These are phyloP conservation scores for Mariannaea elegans DNA, from an alignment of 2,329 filamentous ascomycete genomes.

Conservation along the genomic window DNA sequence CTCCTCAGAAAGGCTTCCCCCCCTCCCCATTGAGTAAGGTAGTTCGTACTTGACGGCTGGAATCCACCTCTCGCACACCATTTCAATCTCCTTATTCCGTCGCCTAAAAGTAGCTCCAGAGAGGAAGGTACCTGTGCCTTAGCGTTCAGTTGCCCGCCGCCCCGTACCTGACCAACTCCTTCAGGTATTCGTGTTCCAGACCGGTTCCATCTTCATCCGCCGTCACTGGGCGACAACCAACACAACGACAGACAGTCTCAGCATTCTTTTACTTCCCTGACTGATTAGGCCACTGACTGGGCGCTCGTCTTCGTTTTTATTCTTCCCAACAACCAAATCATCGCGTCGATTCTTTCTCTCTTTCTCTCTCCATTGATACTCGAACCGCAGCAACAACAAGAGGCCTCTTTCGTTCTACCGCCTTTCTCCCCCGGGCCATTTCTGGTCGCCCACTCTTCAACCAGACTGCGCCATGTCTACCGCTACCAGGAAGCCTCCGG, in stretches of 20 bases:
- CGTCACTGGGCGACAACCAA: constrained; percentile 19
- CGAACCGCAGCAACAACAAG: constrained; percentile 22
- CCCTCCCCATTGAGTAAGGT: not conserved
- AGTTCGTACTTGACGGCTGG: not conserved
- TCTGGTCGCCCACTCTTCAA: not conserved
- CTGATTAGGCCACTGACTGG: not conserved
- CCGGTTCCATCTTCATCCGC: constrained; percentile 12
- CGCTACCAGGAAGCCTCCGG: constrained; percentile 62
- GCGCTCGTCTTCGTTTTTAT: not conserved
- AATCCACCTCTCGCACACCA: constrained; percentile 1
- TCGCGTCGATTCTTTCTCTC: not conserved
- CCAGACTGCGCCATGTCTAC: constrained; percentile 56
- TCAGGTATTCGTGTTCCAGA: constrained; percentile 14
- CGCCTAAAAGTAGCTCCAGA: constrained; percentile 3
- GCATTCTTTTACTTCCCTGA: constrained; percentile 13
- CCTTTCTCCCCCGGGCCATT: constrained; percentile 7
- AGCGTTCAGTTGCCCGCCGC: not conserved
- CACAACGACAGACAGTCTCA: constrained; percentile 12
- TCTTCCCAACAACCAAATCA: not conserved
- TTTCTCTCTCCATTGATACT: not conserved
- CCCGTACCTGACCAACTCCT: constrained; percentile 11
- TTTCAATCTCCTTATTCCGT: constrained; percentile 11
- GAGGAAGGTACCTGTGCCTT: not conserved
- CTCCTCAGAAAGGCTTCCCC: not conserved
- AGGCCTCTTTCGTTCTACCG: constrained; percentile 21